Base-by-base conservation (phyloP, 208 protist species). In the Spironucleus salmonicida region DNA sequence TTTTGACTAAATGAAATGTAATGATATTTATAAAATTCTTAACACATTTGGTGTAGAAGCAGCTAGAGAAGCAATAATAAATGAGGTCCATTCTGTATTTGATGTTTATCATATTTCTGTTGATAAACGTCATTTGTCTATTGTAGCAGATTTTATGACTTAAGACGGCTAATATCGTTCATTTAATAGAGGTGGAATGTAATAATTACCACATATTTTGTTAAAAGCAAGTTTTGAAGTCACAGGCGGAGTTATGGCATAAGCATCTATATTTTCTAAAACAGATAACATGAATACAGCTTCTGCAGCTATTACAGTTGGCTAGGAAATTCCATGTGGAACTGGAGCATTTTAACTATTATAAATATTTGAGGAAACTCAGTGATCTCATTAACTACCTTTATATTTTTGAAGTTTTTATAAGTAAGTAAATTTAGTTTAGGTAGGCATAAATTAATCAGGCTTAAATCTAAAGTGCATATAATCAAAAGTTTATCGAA, bases 101-200 rank as follows among this genome's bases (percentile, higher is more conserved):
- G 62, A 77, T 42, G 85, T 82, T 2, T 92, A 93, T 82, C 87
- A 88, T 82, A 92, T 93, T 59, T 29, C 27, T 58, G 90, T 93
- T n/a, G 84, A 92, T 69, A 39, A 39, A 13, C 79, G 89, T 38
- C 90, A 93, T 74, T 74, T 93, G 15, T 76, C 80, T 0, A 62
- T 93, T 0, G 79, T 92, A 38, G 89, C 83, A 42, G 90, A 93
- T 74, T 89, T 87, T 59, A 91, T 93, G 85, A 87, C 86, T 29
- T 80, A 74, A 62, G 75, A 78, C 41, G 86, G 85, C n/a, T n/a
- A n/a, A n/a, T 90, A 85, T 53, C 62, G 68, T 15, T 74, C 88
- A 29, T 84, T 90, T 40, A 91, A 89, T 77, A 74, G 89, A 64
- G 77, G 69, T 23, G 84, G 83, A 79, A 89, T 91, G 7, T 77